Evolutionary conservation across 306 rosid genomes (phyloP), one percentile per base, ranked within the genome.

Genomic region (Echinosophora koreensis): DNA sequence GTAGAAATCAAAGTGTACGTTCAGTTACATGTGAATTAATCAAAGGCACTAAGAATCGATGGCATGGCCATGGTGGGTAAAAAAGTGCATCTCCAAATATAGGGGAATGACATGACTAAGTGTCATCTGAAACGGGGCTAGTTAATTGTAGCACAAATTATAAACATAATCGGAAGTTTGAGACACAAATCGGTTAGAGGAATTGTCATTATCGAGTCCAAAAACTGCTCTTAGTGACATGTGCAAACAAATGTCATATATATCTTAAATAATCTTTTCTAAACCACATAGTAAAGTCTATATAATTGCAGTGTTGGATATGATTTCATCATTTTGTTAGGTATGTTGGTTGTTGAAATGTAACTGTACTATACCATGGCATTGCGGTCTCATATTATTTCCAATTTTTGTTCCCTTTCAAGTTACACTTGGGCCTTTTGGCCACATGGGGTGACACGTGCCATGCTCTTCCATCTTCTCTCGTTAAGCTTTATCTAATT

Each of bases 311-410:
- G 65, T 86, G 87, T 55, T 82, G 64, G 77, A 71, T 82, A 71
- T 61, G 32, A 61, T 68, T 82, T 77, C 66, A 79, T 87, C 63
- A 90, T 80, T 76, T 76, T 77, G 85, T 82, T 90, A 66, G 88
- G 89, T 76, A 67, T 80, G 87, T 78, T 87, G 91, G 93, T 84
- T 80, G 96, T 91, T 91, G 88, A 77, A 88, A 85, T 84, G 85
- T 80, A 84, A 84, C 80, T 80, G 85, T 81, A 77, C 76, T 56
- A 52, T 73, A 62, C 63, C 69, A 67, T 78, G 76, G 68, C 37
- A 74, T 76, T 79, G 73, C 69, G 63, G 68, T 72, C 65, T 80
- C 71, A 68, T 77, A 75, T 84, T 28, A 65, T 58, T 58, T 62
- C 78, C 47, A 18, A 9, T 30, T 82, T 79, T 74, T 86, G 94